These are phyloP conservation scores for Rhizophlyctis rosea DNA, from an alignment of 192 early-diverging fungal species.

Conservation along the genomic window DNA sequence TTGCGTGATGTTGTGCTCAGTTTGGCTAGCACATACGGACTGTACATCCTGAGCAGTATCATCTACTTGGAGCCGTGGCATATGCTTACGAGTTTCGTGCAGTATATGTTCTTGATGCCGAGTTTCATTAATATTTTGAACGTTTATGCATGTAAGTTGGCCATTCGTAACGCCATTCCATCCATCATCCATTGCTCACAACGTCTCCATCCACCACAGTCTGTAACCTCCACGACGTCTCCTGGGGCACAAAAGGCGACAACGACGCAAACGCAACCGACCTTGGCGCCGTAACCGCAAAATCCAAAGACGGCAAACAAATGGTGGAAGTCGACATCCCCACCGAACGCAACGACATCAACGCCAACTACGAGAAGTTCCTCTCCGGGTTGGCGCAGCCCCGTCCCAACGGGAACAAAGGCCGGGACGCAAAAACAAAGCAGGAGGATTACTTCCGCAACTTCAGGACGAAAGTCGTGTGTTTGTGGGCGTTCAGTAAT, in stretches of 20 bases:
- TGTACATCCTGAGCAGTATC: constrained; percentile 79
- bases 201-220: constrained; percentile 28
- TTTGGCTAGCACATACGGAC: constrained; percentile 72
- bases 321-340: constrained; percentile 75
- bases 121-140: constrained; percentile 89
- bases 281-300: constrained; percentile 75
- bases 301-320: constrained; percentile 66
- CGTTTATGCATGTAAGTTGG: constrained; percentile 76
- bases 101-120: constrained; percentile 85
- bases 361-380: constrained; percentile 80
- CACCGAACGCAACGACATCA: constrained; percentile 71
- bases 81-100: constrained; percentile 83
- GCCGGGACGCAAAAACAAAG: constrained; percentile 76
- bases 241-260: constrained; percentile 96
- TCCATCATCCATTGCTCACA: background rate
- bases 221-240: constrained; percentile 93
- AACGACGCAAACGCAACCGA: constrained; percentile 53
- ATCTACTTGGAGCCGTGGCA: constrained; percentile 87
- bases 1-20: constrained; percentile 83
- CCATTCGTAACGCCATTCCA: background rate
- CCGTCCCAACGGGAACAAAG: constrained; percentile 48
- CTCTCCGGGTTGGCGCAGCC: constrained; percentile 59
- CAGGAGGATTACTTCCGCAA: constrained; percentile 86
- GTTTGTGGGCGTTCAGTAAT: constrained; percentile 87
- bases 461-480: constrained; percentile 79